Evolutionary conservation across 176 grass and related monocot species (phyloP).

Genomic region (Triticum monococcum): DNA sequence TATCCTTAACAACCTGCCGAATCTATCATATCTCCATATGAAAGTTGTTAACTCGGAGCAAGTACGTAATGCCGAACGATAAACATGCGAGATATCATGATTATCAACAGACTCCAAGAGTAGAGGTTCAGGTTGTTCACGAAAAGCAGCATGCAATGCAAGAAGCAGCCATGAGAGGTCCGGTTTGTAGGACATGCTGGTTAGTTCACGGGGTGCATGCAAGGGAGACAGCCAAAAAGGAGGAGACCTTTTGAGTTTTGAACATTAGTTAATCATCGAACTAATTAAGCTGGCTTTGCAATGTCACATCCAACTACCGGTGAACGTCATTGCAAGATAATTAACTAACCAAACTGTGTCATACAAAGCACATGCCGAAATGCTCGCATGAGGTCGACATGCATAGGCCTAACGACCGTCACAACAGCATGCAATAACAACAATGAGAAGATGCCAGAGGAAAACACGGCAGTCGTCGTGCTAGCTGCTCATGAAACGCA

Average conservation of each 20-base stretch:
- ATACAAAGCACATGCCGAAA: constrained; percentile 41
- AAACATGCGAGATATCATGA: not conserved
- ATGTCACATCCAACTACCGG: constrained; percentile 30
- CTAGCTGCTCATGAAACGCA: not conserved
- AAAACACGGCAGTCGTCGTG: not conserved
- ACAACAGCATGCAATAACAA: not conserved
- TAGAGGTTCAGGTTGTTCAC: constrained; percentile 24
- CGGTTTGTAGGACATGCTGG: constrained; percentile 13
- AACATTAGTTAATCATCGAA: not conserved
- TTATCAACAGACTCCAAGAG: not conserved
- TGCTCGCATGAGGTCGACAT: constrained; percentile 25
- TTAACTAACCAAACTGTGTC: not conserved
- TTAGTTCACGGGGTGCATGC: constrained; percentile 13
- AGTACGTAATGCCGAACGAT: not conserved
- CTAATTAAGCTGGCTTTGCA: constrained; percentile 18
- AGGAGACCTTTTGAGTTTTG: constrained; percentile 13
- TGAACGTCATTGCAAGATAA: not conserved
- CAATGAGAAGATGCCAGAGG: constrained; percentile 1
- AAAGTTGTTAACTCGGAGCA: constrained; percentile 15
- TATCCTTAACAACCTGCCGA: constrained; percentile 5
- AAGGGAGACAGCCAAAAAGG: constrained; percentile 20
- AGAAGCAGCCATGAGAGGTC: constrained; percentile 22
- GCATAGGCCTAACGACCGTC: constrained; percentile 24
- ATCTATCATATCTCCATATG: constrained; percentile 23
- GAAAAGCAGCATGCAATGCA: not conserved